Conservation (phyloP, 495 filamentous ascomycete genomes). For the Penicillium steckii region DNA sequence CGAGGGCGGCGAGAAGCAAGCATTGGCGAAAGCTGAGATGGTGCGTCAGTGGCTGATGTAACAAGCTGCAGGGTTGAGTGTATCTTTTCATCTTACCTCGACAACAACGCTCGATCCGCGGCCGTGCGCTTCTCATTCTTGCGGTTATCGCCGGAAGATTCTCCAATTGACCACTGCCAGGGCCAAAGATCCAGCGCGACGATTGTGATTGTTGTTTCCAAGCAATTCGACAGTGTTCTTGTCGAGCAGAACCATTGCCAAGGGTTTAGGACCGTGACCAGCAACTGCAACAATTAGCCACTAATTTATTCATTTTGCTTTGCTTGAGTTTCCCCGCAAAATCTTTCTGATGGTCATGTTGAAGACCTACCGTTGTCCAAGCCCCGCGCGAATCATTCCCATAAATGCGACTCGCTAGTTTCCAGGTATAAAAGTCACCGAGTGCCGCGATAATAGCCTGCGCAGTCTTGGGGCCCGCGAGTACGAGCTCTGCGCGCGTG, state of each 20-base stretch:
- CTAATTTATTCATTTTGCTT: neutral
- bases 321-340: neutral
- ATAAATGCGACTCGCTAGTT: constrained; percentile 70
- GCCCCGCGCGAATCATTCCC: constrained; percentile 61
- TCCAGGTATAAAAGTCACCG: constrained; percentile 89
- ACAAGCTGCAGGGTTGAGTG: neutral
- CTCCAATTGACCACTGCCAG: constrained; percentile 60
- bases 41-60: constrained; percentile 13
- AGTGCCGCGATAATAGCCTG: constrained; percentile 77
- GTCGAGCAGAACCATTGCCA: constrained; percentile 98
- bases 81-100: constrained; percentile 6
- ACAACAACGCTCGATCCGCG: constrained; percentile 4
- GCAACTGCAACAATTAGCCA: constrained; percentile 31
- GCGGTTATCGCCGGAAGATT: constrained; percentile 2
- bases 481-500: constrained; percentile 59
- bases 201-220: constrained; percentile 85
- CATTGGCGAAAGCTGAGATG: constrained; percentile 57
- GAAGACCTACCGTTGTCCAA: constrained; percentile 63
- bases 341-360: neutral
- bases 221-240: constrained; percentile 87
- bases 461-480: constrained; percentile 68
- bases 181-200: constrained; percentile 83
- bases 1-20: constrained; percentile 73
- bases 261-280: constrained; percentile 74
- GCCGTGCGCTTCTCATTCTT: constrained; percentile 8